Evolutionary conservation across 768 basidiomycete genomes (phyloP).

Genomic region (Sistotremastrum niveocremeum): DNA sequence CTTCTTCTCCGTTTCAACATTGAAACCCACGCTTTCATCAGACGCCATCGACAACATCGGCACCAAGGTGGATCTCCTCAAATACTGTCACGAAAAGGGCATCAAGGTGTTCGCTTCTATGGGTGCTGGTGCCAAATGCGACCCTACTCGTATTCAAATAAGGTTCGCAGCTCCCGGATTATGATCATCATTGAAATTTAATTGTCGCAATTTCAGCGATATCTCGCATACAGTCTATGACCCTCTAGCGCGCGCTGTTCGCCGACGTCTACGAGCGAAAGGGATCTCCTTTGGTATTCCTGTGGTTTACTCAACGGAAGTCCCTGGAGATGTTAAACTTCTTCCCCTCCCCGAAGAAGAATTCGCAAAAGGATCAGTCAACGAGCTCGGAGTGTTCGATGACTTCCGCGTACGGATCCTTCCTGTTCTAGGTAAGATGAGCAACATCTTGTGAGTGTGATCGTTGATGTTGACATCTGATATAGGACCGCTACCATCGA

Average conservation of each 20-base stretch:
- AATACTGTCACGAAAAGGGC: conserved; percentile 66
- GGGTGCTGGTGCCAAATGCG: conserved; percentile 90
- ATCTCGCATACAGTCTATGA: conserved; percentile 89
- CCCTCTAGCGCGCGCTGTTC: conserved; percentile 84
- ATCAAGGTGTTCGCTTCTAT: conserved; percentile 95
- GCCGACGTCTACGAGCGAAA: conserved; percentile 53
- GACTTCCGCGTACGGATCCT: conserved; percentile 90
- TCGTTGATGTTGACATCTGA: background rate
- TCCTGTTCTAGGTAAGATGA: conserved; percentile 64
- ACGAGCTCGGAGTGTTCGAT: conserved; percentile 80
- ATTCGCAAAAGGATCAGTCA: conserved; percentile 77
- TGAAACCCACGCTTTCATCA: too few relatives aligned
- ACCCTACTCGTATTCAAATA: conserved; percentile 92
- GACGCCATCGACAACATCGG: conserved; percentile 98
- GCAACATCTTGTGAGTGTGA: background rate
- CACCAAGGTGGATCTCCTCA: conserved; percentile 88
- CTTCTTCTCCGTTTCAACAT: too few relatives aligned
- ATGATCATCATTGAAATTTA: background rate
- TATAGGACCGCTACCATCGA: conserved; percentile 65
- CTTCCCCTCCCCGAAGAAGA: conserved; percentile 88
- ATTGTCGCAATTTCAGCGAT: conserved; percentile 34
- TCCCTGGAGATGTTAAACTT: conserved; percentile 75
- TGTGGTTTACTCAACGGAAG: conserved; percentile 93
- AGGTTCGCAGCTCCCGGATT: conserved; percentile 13
- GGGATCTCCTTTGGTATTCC: conserved; percentile 59